Evolutionary conservation across 805 yeast species (phyloP), one percentile per base, ranked within the genome.

Genomic region (Kuraishia ogatae): DNA sequence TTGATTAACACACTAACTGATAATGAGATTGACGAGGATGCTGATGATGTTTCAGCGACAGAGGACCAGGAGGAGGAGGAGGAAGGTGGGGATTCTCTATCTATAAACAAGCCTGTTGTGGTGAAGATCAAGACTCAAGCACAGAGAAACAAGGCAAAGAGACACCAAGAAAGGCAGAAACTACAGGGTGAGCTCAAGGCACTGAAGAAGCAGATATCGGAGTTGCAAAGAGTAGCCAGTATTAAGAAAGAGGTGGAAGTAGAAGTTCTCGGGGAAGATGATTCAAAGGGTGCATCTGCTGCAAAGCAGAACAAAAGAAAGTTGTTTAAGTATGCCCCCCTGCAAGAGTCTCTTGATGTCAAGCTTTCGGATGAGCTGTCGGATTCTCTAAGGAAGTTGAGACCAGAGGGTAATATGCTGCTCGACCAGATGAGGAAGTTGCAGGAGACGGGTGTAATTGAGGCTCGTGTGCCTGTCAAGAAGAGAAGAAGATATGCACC

Each of bases 291-390:
- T 15, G 50, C 13, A 4, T 22, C 54, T n/a, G 58, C 54, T 28
- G 52, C 46, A 29, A 62, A 58, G 48, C 66, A 65, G 48, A 71
- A 69, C 10, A 70, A 65, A 59, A 66, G 60, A 58, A 70, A 68
- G 54, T 70, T 74, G 55, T 72, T 75, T 59, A 79, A 76, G 58
- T 75, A 78, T 59, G 69, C 68, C 39, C 64, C 71, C 13, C 61
- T 75, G 53, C 77, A 76, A 53, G 68, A 67, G 17, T 77, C 78
- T n/a, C 64, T 81, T 54, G 85, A 93, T 63, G 86, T 94, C 26
- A 93, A 94, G 71, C 79, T 94, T 53, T 82, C 96, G 24, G 93
- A 89, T 65, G 99, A 94, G 70, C 77, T 94, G 60, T 83, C 87
- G 39, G 96, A 88, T 63, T 88, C 96, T 17, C 75, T 94, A 62